These are phyloP conservation scores for Fraxinus baroniana DNA, from an alignment of 305 asterid genomes.

Conservation along the genomic window DNA sequence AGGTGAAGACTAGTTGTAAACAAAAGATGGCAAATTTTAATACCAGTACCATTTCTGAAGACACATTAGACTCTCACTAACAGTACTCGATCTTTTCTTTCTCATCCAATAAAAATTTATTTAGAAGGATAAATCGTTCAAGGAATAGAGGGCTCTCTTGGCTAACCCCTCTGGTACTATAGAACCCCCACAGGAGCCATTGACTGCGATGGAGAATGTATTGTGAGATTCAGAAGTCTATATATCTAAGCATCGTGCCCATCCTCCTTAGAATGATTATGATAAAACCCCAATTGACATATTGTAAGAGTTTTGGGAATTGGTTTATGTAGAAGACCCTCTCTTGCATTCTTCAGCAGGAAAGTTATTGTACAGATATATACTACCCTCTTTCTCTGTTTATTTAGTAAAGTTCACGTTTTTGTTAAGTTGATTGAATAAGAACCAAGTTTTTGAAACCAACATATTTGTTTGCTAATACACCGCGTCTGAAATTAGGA, in stretches of 20 bases:
- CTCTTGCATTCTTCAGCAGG: not conserved
- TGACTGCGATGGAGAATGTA: not conserved
- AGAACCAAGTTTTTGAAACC: not conserved
- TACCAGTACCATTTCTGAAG: not conserved
- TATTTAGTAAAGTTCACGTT: not conserved
- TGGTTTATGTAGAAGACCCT: not conserved
- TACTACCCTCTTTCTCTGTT: not conserved
- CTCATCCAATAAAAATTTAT: not conserved
- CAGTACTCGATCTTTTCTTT: not conserved
- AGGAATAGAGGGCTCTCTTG: not conserved
- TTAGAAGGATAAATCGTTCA: not conserved
- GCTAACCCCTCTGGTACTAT: not conserved
- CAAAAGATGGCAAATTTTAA: not conserved
- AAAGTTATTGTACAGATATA: not conserved
- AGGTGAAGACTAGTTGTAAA: slow-evolving; percentile 4
- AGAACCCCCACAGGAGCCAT: not conserved
- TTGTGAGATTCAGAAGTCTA: not conserved
- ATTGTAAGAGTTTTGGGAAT: not conserved
- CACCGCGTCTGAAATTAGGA: not conserved
- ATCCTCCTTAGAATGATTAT: not conserved
- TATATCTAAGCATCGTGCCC: not conserved
- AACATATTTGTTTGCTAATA: not conserved
- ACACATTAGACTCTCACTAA: not conserved
- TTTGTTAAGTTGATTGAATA: not conserved
- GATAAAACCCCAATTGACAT: not conserved